A percentile compares a stretch with the other conserved stretches of the same genome.
Evolutionary conservation across 2,329 filamentous ascomycete species (phyloP).

Genomic region (Cercospora zeina): DNA sequence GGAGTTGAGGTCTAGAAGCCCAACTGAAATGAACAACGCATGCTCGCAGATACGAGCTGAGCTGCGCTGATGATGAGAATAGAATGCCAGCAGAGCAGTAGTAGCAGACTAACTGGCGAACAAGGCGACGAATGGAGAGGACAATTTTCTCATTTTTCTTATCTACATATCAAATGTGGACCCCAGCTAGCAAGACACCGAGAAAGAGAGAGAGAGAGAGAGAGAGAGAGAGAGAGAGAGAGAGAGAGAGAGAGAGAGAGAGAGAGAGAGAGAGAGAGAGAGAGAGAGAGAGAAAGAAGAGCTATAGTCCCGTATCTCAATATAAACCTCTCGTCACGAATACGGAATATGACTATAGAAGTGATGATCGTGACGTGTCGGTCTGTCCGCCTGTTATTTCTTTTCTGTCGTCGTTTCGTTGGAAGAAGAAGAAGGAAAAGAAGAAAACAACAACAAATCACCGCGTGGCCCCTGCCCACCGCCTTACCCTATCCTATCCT

Average conservation of each 20-base stretch:
- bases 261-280: no score
- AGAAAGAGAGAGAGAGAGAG: no score
- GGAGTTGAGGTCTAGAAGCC: not conserved
- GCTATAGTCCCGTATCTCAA: not conserved
- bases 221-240: no score
- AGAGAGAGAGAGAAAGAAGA: no score
- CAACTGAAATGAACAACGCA: not conserved
- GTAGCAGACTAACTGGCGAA: not conserved
- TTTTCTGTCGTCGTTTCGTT: conserved; percentile 15
- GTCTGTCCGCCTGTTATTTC: conserved; percentile 2
- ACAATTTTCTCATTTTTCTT: no score
- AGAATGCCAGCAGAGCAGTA: not conserved
- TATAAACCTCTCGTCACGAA: not conserved
- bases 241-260: no score
- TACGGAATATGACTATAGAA: not conserved
- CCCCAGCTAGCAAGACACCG: no score
- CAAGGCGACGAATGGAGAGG: no score
- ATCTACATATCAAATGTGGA: no score
- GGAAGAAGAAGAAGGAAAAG: not conserved
- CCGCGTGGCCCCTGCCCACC: no score
- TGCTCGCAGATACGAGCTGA: not conserved
- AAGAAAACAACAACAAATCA: no score
- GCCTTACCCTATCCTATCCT: not conserved
- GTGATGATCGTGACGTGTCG: not conserved
- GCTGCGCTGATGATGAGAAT: not conserved